Conservation (phyloP, 108 stramenopile species). For the Epithemia pelagica region DNA sequence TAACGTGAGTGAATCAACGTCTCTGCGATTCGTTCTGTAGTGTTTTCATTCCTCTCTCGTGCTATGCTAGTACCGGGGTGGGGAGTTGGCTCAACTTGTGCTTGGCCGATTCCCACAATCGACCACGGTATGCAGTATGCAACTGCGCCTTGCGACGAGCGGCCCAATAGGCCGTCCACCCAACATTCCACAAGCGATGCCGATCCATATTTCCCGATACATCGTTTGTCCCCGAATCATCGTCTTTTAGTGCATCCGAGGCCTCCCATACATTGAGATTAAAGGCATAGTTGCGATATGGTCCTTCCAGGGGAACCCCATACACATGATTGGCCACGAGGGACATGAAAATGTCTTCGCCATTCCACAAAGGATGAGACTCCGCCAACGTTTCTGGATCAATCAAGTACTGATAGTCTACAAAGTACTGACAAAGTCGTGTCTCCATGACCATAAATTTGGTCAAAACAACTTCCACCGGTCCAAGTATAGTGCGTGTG, state of each 20-base stretch:
- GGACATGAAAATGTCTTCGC: conserved; percentile 44
- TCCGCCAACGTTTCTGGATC: conserved; percentile 24
- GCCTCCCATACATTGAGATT: conserved; percentile 30
- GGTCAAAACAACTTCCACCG: conserved; percentile 31
- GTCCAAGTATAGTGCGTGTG: conserved; percentile 9
- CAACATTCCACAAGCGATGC: conserved; percentile 20
- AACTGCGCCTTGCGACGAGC: conserved; percentile 16
- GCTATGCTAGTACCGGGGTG: no score
- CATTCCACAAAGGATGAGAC: conserved; percentile 41
- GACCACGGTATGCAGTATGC: conserved; percentile 33
- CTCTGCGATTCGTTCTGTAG: no score
- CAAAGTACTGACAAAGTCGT: conserved; percentile 25
- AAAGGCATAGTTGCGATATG: conserved; percentile 30
- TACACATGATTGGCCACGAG: conserved; percentile 42
- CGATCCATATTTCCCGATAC: conserved; percentile 31
- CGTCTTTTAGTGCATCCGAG: conserved; percentile 28
- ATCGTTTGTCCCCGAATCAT: conserved; percentile 24
- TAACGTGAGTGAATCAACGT: no score
- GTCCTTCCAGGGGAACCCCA: not conserved
- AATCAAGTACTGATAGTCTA: conserved; percentile 29
- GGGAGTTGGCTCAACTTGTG: not conserved
- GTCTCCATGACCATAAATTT: conserved; percentile 45
- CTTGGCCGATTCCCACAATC: conserved; percentile 25
- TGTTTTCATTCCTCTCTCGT: no score
- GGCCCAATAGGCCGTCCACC: conserved; percentile 26